These are phyloP conservation scores for Sapria himalayana DNA, from an alignment of 345 rosid species.

Conservation along the genomic window DNA sequence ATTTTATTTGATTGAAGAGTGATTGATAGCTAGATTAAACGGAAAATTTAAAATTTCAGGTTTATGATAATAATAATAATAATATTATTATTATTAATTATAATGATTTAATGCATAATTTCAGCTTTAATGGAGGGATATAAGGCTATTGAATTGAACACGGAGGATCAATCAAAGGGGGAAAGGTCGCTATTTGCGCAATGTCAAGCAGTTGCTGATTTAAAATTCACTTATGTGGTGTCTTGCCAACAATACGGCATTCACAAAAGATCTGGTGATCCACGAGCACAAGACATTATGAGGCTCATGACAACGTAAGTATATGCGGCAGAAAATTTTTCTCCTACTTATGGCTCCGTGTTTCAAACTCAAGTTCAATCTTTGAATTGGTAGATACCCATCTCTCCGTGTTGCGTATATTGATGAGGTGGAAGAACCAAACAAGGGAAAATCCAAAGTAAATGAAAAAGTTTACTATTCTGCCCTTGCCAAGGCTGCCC, in stretches of 20 bases:
- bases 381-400: slow-evolving; percentile 47
- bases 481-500: slow-evolving; percentile 62
- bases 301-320: slow-evolving; percentile 73
- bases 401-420: slow-evolving; percentile 97
- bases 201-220: slow-evolving; percentile 96
- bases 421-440: slow-evolving; percentile 90
- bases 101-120: slow-evolving; percentile 1
- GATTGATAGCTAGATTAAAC: too few relatives aligned
- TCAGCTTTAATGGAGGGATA: slow-evolving; percentile 70
- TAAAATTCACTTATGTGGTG: slow-evolving; percentile 88
- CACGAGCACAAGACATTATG: slow-evolving; percentile 73
- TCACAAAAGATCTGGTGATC: slow-evolving; percentile 65
- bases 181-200: slow-evolving; percentile 70
- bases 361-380: slow-evolving; percentile 5
- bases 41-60: too few relatives aligned
- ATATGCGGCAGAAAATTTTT: slow-evolving; percentile 2
- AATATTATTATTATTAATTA: background rate
- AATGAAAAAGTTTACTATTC: slow-evolving; percentile 72
- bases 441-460: slow-evolving; percentile 34
- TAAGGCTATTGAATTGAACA: slow-evolving; percentile 63
- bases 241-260: slow-evolving; percentile 96
- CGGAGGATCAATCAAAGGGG: slow-evolving; percentile 48
- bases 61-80: too few relatives aligned
- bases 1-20: too few relatives aligned
- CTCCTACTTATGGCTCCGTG: slow-evolving; percentile 1